Base-by-base conservation (phyloP, 257 asterid species). In the Petunia axillaris region DNA sequence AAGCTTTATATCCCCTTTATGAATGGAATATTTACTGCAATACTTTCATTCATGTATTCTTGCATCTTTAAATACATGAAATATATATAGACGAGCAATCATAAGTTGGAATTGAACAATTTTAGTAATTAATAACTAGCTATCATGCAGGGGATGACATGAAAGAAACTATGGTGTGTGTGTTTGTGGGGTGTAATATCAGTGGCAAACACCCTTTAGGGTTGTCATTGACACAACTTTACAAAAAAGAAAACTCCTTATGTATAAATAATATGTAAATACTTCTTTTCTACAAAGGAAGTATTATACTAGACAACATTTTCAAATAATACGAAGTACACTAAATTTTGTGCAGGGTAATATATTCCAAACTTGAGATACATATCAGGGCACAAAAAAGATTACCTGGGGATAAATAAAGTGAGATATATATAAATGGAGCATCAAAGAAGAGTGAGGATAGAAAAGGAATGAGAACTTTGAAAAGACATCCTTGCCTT, bases 401-500 rank as follows among this genome's bases (percentile, higher is more conserved):
- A 62, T 71, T 71, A 48, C 77, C 60, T 25, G 44, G 35, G 60
- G 44, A 71, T 7, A 50, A 50, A 50, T 50, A 50, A 50, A 50
- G 55, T 50, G 55, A 50, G 10, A 7, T 7, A 4, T 7, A 7
- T 7, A 4, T 7, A 50, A 50, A 7, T 50, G 55, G 55, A 50
- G 55, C 55, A 8, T 50, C 14, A 50, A 50, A 50, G 55, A 50
- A 50, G 55, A 7, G 8, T 50, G 55, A 3, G 13, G 2, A 41
- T 39, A 64, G 46, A 2, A 64, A 64, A 48, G 60, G n/a, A 48
- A 48, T 71, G 1, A 0, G 35, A 48, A 71, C 77, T 48, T 25
- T 64, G 38, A 71, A 71, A 64, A 64, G 55, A 65, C 81, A 83
- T 82, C 75, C 86, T 82, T 87, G 82, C 85, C 83, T 85, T 64